Evolutionary conservation across 352 stramenopile species (phyloP).

Genomic region (Phytophthora aleatoria): DNA sequence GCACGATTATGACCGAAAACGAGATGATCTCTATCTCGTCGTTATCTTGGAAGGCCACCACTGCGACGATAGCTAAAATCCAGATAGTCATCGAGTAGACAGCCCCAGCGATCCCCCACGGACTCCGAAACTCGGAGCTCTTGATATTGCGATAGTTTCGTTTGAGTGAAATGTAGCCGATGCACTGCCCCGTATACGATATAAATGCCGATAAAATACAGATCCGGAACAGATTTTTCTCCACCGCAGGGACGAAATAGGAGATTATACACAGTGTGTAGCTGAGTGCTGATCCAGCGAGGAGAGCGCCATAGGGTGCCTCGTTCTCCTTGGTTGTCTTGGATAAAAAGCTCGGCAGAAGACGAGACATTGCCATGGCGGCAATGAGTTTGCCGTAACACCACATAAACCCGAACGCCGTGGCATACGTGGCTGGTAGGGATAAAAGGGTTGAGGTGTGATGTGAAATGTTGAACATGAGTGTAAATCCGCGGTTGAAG

Average conservation of each 20-base stretch:
- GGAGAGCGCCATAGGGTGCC: constrained; percentile 28
- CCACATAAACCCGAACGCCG: constrained; percentile 57
- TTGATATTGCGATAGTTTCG: constrained; percentile 46
- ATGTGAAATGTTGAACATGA: constrained; percentile 32
- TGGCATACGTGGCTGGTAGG: constrained; percentile 52
- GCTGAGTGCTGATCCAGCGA: constrained; percentile 33
- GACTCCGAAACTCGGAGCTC: constrained; percentile 45
- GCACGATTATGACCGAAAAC: constrained; percentile 13
- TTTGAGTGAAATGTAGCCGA: constrained; percentile 49
- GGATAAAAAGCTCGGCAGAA: constrained; percentile 42
- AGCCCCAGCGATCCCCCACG: constrained; percentile 38
- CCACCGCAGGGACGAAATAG: constrained; percentile 27
- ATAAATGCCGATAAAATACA: constrained; percentile 42
- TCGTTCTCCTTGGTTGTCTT: constrained; percentile 25
- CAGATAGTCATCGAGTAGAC: constrained; percentile 36
- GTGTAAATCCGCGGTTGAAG: constrained; percentile 39
- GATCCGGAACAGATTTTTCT: constrained; percentile 33
- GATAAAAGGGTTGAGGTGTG: constrained; percentile 38
- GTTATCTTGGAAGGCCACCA: constrained; percentile 37
- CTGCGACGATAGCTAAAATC: constrained; percentile 28
- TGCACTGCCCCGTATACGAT: constrained; percentile 45
- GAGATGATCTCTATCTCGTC: constrained; percentile 28
- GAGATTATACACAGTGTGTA: constrained; percentile 44
- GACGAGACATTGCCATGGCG: constrained; percentile 46
- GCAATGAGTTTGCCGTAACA: constrained; percentile 57